Base-by-base conservation (phyloP, 805 yeast genomes). In the Candida cerambycidarum region DNA sequence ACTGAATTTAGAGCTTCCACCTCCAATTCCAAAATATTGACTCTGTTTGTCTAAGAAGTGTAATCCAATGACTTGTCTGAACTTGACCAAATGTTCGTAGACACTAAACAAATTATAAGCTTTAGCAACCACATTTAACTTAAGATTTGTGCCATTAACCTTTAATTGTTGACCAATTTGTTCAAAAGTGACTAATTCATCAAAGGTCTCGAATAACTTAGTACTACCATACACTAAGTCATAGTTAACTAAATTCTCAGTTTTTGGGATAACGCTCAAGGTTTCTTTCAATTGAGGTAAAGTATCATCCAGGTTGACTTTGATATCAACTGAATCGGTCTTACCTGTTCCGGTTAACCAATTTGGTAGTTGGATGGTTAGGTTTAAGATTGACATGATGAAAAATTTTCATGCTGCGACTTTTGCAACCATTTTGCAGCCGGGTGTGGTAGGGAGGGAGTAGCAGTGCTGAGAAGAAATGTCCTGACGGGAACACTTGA, bases 171-270 rank as follows among this genome's bases (percentile, higher is more conserved):
- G 45, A 18, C 59, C 39, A 12, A 59, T 56, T 8, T 58, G 59
- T 6, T 48, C 52, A 42, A 65, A 60, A 13, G 65, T 42, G 15
- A 54, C 47, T 24, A 63, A 48, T 16, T 63, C 70, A 38, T 62
- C 66, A 31, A 55, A 58, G 2, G 31, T 36, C 5, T 57, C 61
- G 12, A 61, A 52, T 25, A 70, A 42, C 38, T 64, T 59, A 16
- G 69, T 75, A 6, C 65, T 58, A 32, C 56, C 57, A 32, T 54
- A 57, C 15, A 86, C 65, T 11, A 36, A 27, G 3, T 72, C 62
- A 56, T 78, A 88, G 51, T 80, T 75, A 23, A 95, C 83, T 52
- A 76, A 71, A 38, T 79, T 82, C 51, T 73, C 73, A 32, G 84
- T 76, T 18, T 70, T 68, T 8, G 84, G 78, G 23, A 79, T 62